Base-by-base conservation (phyloP, 345 rosid genomes). In the Anastatica hierochuntica region DNA sequence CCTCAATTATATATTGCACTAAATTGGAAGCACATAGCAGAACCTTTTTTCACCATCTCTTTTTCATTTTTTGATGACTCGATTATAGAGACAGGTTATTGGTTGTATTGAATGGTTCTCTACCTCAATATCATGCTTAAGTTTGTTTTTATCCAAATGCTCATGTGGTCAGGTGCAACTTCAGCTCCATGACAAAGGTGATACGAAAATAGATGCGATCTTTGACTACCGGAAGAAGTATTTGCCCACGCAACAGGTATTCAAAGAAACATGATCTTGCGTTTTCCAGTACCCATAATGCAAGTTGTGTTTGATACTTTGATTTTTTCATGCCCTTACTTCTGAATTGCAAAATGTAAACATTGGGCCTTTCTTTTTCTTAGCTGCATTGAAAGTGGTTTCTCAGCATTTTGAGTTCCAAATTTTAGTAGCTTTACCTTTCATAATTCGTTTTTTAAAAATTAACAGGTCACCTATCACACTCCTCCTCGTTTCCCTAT, bases 201-300 rank as follows among this genome's bases (percentile, higher is more conserved):
- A 79, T 70, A 58, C 60, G 35, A 66, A 74, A 56, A 90, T 79
- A 74, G 85, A 90, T 52, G 80, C 84, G 12, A 87, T 87, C 66
- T 90, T 90, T 63, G 86, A 90, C 70, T 90, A 84, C 54, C 76
- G 92, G 42, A 84, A 92, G 69, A 87, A 90, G 72, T 90, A 90
- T 81, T 84, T 90, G 62, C 98, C 96, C 35, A 87, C 98, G 26
- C 88, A 79, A 49, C 94, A 90, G 98, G 98, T 90, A 71, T 44
- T 29, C 50, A 31, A 33, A 56, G 19, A 45, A 41, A 31, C 7
- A 45, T 17, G 31, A 60, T 53, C 36, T 40, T 46, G 51, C 43
- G 37, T 43, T 47, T 69, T 33, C 53, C 41, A 39, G 51, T 17
- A 33, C 41, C 20, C 26, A 21, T 49, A 7, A 18, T 30, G 38